Evolutionary conservation across 805 yeast species (phyloP), one percentile per base, ranked within the genome.

Genomic region (Ogataea parapolymorpha): DNA sequence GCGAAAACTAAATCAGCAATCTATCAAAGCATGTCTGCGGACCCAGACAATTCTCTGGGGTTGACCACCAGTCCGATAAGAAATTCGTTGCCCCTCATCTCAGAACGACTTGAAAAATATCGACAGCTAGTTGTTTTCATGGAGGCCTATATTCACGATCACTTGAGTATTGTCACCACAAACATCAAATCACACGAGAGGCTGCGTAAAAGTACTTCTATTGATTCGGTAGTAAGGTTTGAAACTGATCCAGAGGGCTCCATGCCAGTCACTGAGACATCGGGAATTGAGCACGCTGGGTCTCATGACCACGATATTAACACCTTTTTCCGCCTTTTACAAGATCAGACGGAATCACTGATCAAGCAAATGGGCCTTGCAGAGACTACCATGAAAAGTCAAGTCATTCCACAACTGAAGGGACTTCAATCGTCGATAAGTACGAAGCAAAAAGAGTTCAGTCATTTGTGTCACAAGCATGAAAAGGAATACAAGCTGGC

Each of bases 371-470:
- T 16, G 31, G n/a, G 14, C 6, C 11, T 15, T 8, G 15, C 18
- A 8, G 17, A 28, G 9, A 28, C 16, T 3, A 14, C 17, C 12
- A 53, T 72, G 45, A 62, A 57, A 46, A 36, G 58, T 6, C 59
- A 65, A 18, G 61, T 72, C 10, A 37, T 70, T 10, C 79, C 79
- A 6, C 71, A 66, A 37, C 55, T 76, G 36, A 73, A 68, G 34
- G 60, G 63, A 18, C 54, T 72, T 13, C 50, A 54, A 22, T 56
- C 55, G 8, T 76, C 72, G 39, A 52, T 76, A 32, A 62, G 61
- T 17, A 57, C 66, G 47, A 75, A 71, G 53, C 62, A 62, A 57
- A 71, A 71, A 53, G 66, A 66, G 15, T 65, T 74, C 45, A 46
- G 53, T 26, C 44, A 48, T 14, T 54, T 58, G 20, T 65, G 70